phyloP scores from a whole-genome alignment of 2,329 filamentous ascomycete species.

The Drechslerella dactyloides region DNA sequence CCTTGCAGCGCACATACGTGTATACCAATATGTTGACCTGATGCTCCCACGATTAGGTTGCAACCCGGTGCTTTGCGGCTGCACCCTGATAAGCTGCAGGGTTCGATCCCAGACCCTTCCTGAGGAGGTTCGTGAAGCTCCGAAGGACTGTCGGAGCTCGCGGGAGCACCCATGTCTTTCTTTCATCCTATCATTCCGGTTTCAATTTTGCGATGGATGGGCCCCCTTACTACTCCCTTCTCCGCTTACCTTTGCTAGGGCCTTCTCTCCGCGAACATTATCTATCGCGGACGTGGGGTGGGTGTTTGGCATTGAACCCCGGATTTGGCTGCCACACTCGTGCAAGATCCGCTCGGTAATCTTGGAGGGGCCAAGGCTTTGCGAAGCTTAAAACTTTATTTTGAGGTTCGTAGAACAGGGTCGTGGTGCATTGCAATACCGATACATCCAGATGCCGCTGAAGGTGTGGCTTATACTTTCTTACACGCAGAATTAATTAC shows the following conservation, averaged over 20 bases:
- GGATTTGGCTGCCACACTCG: constrained; percentile 39
- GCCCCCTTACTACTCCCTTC: not conserved
- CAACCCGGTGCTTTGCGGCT: too few species aligned
- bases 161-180: not conserved
- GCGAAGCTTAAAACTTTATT: constrained; percentile 48
- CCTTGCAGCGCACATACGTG: too few species aligned
- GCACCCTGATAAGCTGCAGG: too few species aligned
- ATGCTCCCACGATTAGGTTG: not conserved
- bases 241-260: constrained; percentile 1
- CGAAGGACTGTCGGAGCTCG: too few species aligned
- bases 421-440: too few species aligned
- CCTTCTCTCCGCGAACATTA: not conserved
- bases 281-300: not conserved
- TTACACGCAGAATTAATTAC: too few species aligned
- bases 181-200: not conserved
- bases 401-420: constrained; percentile 34
- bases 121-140: too few species aligned
- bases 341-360: constrained; percentile 50
- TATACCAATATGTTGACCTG: not conserved
- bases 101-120: too few species aligned
- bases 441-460: too few species aligned
- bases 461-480: too few species aligned
- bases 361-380: constrained; percentile 20
- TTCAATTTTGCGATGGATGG: not conserved
- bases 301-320: constrained; percentile 26